phyloP scores from a whole-genome alignment of 2,329 filamentous ascomycete species.

The Fusarium falciforme region DNA sequence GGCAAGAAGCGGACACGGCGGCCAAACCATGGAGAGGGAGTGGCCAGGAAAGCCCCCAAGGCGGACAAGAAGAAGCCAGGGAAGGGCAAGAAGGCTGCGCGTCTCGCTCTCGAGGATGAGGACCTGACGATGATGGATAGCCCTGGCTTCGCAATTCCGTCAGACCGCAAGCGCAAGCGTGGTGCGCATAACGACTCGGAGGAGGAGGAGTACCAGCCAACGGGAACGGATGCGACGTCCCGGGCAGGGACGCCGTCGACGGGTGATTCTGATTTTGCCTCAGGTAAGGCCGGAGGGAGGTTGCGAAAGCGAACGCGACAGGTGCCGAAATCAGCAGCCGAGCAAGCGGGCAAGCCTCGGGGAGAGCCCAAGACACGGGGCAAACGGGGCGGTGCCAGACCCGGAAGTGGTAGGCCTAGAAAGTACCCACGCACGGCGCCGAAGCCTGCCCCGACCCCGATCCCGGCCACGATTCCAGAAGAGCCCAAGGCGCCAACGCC shows the following conservation, averaged over 20 bases:
- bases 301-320: constrained; percentile 42
- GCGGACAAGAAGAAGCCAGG: constrained; percentile 40
- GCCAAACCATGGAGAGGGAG: constrained; percentile 27
- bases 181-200: constrained; percentile 41
- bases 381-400: constrained; percentile 53
- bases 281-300: constrained; percentile 34
- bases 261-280: constrained; percentile 39
- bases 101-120: constrained; percentile 20
- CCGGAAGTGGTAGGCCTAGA: constrained; percentile 54
- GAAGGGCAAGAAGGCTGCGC: constrained; percentile 25
- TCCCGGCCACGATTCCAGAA: background rate
- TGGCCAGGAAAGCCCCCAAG: constrained; percentile 43
- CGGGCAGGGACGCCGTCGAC: constrained; percentile 38
- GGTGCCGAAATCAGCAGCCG: constrained; percentile 20
- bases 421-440: constrained; percentile 49
- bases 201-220: constrained; percentile 47
- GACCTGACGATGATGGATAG: constrained; percentile 27
- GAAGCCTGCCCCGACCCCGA: constrained; percentile 23
- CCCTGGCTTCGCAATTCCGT: constrained; percentile 18
- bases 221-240: constrained; percentile 37
- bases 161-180: constrained; percentile 47
- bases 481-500: constrained; percentile 5
- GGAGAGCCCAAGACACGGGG: constrained; percentile 47
- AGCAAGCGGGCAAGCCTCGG: constrained; percentile 27
- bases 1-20: constrained; percentile 44